Evolutionary conservation across 2,329 filamentous ascomycete species (phyloP).

Genomic region (Pseudomassariella vexata): DNA sequence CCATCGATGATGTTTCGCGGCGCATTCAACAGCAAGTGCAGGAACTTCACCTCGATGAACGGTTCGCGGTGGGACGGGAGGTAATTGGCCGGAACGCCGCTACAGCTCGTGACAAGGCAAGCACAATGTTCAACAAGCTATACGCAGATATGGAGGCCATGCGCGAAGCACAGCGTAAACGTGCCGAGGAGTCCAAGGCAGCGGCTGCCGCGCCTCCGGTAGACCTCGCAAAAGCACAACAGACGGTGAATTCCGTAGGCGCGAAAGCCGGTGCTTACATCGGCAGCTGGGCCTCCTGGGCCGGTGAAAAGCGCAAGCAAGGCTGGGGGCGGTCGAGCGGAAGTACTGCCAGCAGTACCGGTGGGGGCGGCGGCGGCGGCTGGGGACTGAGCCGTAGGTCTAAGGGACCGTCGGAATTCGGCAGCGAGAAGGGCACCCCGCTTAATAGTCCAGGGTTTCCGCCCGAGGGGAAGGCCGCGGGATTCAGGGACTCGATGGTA

Average conservation of each 20-base stretch:
- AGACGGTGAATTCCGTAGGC: conserved; percentile 42
- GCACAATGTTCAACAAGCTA: conserved; percentile 77
- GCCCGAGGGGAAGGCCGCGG: conserved; percentile 21
- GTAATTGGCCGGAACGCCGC: conserved; percentile 84
- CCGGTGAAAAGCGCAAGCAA: conserved; percentile 67
- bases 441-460: conserved; percentile 27
- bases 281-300: conserved; percentile 65
- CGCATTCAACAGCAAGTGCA: conserved; percentile 87
- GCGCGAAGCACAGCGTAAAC: conserved; percentile 65
- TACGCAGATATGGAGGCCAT: conserved; percentile 86
- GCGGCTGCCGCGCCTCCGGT: conserved; percentile 14
- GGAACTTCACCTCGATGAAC: conserved; percentile 88
- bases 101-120: conserved; percentile 82
- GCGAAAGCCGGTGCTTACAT: conserved; percentile 58
- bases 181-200: conserved; percentile 48
- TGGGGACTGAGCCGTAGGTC: conserved; percentile 23
- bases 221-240: conserved; percentile 37
- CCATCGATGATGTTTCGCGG: conserved; percentile 90
- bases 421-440: conserved; percentile 26
- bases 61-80: conserved; percentile 76
- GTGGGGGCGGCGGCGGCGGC: conserved; percentile 25
- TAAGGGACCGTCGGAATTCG: conserved; percentile 22
- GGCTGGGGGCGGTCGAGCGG: conserved; percentile 30
- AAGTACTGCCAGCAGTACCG: conserved; percentile 19
- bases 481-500: conserved; percentile 10